phyloP scores from a whole-genome alignment of 768 basidiomycete species.

The Suillus bovinus region DNA sequence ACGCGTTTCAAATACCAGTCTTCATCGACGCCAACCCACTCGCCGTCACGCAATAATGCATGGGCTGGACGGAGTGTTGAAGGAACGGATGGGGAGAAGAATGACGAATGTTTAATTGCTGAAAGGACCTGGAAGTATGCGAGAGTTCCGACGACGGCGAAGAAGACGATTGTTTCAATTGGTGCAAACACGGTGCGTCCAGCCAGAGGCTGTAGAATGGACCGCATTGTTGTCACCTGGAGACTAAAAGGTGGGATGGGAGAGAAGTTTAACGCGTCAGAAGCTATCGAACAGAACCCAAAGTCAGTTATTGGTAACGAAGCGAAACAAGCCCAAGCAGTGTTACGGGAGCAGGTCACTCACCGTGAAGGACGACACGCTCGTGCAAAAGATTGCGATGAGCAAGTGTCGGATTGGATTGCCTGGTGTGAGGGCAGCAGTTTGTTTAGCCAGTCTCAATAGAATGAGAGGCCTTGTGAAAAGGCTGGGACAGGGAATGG shows the following conservation, averaged over 20 bases:
- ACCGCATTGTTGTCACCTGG: conserved; percentile 44
- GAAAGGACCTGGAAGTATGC: conserved; percentile 93
- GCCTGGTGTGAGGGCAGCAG: background rate
- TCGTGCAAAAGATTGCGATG: background rate
- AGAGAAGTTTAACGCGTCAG: background rate
- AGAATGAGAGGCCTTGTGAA: background rate
- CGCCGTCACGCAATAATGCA: conserved; percentile 49
- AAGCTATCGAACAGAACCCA: conserved; percentile 1
- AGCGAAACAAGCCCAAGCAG: background rate
- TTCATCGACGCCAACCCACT: conserved; percentile 66
- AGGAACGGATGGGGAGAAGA: conserved; percentile 60
- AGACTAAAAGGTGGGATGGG: background rate
- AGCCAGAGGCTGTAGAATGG: conserved; percentile 66
- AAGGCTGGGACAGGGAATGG: conserved; percentile 11
- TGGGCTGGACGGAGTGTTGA: conserved; percentile 55
- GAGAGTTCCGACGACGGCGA: conserved; percentile 86
- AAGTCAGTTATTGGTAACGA: background rate
- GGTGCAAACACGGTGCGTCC: conserved; percentile 73
- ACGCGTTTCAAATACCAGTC: conserved; percentile 45
- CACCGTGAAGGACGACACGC: background rate
- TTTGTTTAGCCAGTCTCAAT: background rate
- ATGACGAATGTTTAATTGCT: conserved; percentile 86
- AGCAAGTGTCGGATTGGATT: background rate
- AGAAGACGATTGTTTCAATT: conserved; percentile 89
- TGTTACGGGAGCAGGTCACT: background rate